Evolutionary conservation across 179 eudicot genomes (phyloP).

Genomic region (Beta lomatogona): DNA sequence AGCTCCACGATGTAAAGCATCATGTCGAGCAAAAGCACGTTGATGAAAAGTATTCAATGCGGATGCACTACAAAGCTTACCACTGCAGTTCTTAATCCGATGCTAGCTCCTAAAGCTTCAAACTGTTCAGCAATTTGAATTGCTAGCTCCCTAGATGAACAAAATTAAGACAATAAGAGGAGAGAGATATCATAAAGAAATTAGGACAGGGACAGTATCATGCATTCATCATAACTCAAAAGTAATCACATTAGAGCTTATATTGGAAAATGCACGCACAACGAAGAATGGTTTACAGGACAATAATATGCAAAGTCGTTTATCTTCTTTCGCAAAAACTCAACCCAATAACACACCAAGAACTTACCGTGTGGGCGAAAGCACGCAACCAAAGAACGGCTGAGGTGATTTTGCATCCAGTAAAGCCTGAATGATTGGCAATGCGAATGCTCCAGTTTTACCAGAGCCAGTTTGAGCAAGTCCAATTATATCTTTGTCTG

Average conservation of each 20-base stretch:
- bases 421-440: slow-evolving; percentile 83
- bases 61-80: slow-evolving; percentile 39
- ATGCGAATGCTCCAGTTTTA: slow-evolving; percentile 93
- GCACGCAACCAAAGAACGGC: slow-evolving; percentile 84
- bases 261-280: background rate
- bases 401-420: slow-evolving; percentile 47
- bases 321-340: too few relatives aligned
- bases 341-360: background rate
- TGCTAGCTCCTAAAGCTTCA: slow-evolving; percentile 87
- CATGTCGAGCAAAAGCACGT: background rate
- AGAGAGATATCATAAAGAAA: background rate
- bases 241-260: background rate
- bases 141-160: slow-evolving; percentile 72
- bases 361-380: slow-evolving; percentile 76
- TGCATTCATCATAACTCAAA: background rate
- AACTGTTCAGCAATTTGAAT: slow-evolving; percentile 96
- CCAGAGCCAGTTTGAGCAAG: slow-evolving; percentile 99
- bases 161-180: background rate
- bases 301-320: too few relatives aligned
- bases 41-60: background rate
- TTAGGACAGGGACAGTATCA: too few relatives aligned
- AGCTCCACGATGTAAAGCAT: background rate
- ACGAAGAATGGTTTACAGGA: background rate
- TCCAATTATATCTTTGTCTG: slow-evolving; percentile 90
- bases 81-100: slow-evolving; percentile 81